Base-by-base conservation (phyloP, 768 basidiomycete genomes). In the Coprinellus aureogranulatus region DNA sequence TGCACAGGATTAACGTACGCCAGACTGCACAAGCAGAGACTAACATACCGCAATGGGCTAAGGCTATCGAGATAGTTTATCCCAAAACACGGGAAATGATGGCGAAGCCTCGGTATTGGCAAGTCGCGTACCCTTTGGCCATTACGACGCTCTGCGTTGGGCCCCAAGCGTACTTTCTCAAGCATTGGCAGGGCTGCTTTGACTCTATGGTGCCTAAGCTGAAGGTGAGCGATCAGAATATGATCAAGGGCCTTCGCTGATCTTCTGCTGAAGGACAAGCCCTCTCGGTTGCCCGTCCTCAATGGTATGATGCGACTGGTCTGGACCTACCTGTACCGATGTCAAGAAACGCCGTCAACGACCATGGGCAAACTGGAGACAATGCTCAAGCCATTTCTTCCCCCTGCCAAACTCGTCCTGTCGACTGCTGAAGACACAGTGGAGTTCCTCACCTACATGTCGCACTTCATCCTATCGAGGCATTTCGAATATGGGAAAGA, bases 241-340 rank as follows among this genome's bases (percentile, higher is more conserved):
- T 30, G 18, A 11, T 48, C 30, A 20, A 23, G 48, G 25, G 44
- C 23, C 54, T 16, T 54, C 14, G 18, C 49, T 41, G 45, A 56
- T 37, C 56, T n/a, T 53, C 42, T 59, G 57, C 60, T 44, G 62
- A 57, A 96, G 93, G 94, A 97, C 64, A 90, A 88, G 61, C 77
- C 85, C 0, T 78, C 81, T 55, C 84, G 93, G 12, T 75, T 82
- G 0, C 79, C 84, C 2, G 81, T 92, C 22, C 77, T 95, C 74
- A 95, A 94, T 62, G 90, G 91, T 12, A 82, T 90, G 55, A 68
- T 93, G 60, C 86, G 95, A 9, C 71, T 97, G 41, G 73, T 94
- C 31, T 98, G 94, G 95, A 92, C 94, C 2, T 98, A 97, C 70
- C 77, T 97, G n/a, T 95, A 92, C 67, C 88, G 95, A 16, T 95